Conservation (phyloP, 129 eudicot genomes). For the Chrysanthemum makinoi region DNA sequence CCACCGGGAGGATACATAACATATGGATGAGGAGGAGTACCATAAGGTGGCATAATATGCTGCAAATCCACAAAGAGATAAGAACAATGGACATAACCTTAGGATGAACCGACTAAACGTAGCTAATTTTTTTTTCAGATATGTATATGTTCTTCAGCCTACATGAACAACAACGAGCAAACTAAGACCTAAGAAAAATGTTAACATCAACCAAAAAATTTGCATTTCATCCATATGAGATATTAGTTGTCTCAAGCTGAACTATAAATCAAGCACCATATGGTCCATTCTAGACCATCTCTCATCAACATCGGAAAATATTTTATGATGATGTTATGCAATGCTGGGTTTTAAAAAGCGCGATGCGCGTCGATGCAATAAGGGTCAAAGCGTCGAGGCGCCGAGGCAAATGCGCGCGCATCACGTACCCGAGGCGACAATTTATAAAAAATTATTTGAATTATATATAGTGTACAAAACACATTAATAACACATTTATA, state of each 20-base stretch:
- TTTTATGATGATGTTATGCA: not conserved
- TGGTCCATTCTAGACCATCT: not conserved
- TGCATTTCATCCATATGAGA: not conserved
- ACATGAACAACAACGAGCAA: no score
- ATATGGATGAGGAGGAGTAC: conserved; percentile 99
- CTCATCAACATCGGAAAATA: not conserved
- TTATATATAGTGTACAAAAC: no score
- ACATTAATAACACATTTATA: no score
- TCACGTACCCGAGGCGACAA: no score
- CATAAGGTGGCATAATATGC: conserved; percentile 98
- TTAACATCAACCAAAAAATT: no score
- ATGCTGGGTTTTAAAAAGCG: no score
- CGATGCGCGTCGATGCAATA: no score
- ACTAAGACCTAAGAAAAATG: no score
- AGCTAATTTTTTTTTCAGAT: conserved; percentile 6
- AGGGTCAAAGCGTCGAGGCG: no score
- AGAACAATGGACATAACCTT: conserved; percentile 22
- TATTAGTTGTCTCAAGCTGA: not conserved
- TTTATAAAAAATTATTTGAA: no score
- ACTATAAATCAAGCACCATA: not conserved
- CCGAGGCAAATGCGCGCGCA: no score
- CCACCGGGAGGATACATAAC: conserved; percentile 99
- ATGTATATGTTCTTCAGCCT: not conserved
- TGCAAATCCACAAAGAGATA: conserved; percentile 38
- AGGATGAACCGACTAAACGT: not conserved